Base-by-base conservation (phyloP, 495 filamentous ascomycete genomes). In the Melanomma pulvis-pyrius region DNA sequence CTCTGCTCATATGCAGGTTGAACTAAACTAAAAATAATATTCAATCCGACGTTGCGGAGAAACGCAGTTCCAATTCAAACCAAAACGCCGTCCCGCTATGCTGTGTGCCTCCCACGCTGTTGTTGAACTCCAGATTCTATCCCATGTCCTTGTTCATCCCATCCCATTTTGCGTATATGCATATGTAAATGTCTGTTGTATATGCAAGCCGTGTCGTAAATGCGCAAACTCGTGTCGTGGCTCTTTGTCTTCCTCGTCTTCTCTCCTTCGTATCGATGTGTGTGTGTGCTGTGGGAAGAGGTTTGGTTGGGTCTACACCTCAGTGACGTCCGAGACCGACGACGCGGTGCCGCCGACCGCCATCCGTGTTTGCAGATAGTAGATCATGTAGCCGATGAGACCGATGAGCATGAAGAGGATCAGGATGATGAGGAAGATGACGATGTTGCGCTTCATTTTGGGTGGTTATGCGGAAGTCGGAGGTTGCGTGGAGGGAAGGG, bases 391-490 rank as follows among this genome's bases (percentile, higher is more conserved):
- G 57, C 67, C 77, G 71, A 79, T 72, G 30, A 76, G 59, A 32
- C 76, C 72, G 53, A 79, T 76, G 36, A 77, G 67, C 67, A 77
- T 73, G 75, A 79, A 79, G 65, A 79, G 76, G 74, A 79, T 73
- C 60, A 79, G 72, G 71, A 79, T 72, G 72, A 79, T 79, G 61
- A 79, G 63, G 70, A 78, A 78, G 69, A 79, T 76, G 76, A 77
- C 77, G 61, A 79, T 71, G 75, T 79, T 79, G 69, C 76, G 73
- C 69, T 78, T 73, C 77, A 79, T 75, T 61, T 66, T 4, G 28
- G 65, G 13, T 25, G 59, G 50, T 48, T 61, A 34, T 12, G 30
- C 4, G 4, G 30, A 34, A 30, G 22, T 30, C 22, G 36, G 58
- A 44, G 15, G 15, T 5, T 34, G 52, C n/a, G n/a, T 4, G 32